phyloP scores from a whole-genome alignment of 2,329 filamentous ascomycete species.

The Cordyceps tenuipes region DNA sequence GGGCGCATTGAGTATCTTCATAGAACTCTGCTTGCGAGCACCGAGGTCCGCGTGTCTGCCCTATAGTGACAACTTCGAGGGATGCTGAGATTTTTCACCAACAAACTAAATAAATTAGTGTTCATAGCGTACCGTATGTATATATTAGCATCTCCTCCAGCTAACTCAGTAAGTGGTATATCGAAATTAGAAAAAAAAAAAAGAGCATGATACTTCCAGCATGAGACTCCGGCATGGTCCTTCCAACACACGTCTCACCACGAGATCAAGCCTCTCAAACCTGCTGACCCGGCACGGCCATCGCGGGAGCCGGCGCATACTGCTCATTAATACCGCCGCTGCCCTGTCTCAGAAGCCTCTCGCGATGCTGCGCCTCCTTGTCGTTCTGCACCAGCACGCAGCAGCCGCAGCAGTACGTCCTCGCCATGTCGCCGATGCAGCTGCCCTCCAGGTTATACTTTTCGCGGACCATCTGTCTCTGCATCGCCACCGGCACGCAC shows the following conservation, averaged over 20 bases:
- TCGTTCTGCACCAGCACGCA: conserved; percentile 39
- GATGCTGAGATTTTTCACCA: conserved; percentile 1
- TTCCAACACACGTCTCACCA: not conserved
- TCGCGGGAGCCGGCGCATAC: conserved; percentile 24
- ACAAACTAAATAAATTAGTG: not conserved
- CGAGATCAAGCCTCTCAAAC: not conserved
- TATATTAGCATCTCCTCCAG: not conserved
- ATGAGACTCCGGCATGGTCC: no score
- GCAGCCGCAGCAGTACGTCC: conserved; percentile 37
- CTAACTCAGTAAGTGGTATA: not conserved
- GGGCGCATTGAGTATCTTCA: conserved; percentile 17
- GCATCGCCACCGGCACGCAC: conserved; percentile 36
- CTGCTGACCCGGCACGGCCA: conserved; percentile 19
- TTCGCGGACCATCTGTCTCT: conserved; percentile 35
- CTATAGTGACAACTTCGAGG: conserved; percentile 15
- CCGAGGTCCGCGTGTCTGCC: conserved; percentile 17
- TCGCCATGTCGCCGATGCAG: conserved; percentile 33
- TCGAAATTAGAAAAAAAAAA: not conserved
- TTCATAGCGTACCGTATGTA: not conserved
- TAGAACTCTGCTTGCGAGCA: conserved; percentile 19
- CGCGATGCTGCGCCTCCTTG: conserved; percentile 36
- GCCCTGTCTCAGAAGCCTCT: conserved; percentile 16
- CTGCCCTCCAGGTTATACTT: conserved; percentile 38
- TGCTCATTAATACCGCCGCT: conserved; percentile 19
- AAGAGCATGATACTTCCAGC: no score